Evolutionary conservation across 106 monocot genomes (phyloP), one percentile per base, ranked within the genome.

Genomic region (Phalaenopsis equestris): DNA sequence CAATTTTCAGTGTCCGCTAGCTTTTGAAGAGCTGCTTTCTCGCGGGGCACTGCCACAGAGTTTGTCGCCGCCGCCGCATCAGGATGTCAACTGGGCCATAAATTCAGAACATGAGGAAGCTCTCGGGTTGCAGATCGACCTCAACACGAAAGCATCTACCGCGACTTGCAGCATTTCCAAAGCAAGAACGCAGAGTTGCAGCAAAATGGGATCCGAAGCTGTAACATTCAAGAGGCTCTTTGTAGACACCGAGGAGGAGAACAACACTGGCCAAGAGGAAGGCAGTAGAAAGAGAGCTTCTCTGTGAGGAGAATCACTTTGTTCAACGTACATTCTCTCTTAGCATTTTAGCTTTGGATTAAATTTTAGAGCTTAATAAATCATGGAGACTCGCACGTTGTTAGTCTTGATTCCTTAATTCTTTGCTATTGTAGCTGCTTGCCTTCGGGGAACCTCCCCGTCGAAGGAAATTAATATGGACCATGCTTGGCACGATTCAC

Each of bases 1-100:
- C 43, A 41, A 48, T 80, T 91, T 79, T 86, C 82, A 99, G 98
- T 94, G 94, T 75, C 88, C 94, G 3, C 68, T 90, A 23, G 94
- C 98, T 21, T 94, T 99, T 39, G 84, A 87, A 84, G 91, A 89
- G 9, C 98, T 52, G 12, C 12, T 52, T 52, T 52, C 10, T 52
- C 52, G 12, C 14, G 1, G 1, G 52, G 10, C 14, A 14, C 52
- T 52, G 52, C 52, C 98, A 0, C 98, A 94, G 61, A 91, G 92
- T 87, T 99, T 99, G 82, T 90, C 94, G 18, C 94, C 85, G 18
- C 94, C 85, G 2, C 86, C 85, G 8, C 82, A 77, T 6, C 45
- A 45, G 74, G 74, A 75, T 75, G 74, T 8, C n/a, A 19, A 75
- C 6, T 14, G 16, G 43, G 19, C 74, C 2, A 30, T 16, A 15